Percentiles rank a stretch among this genome's conserved stretches.
These are phyloP conservation scores for Aspergillus candidus DNA, from an alignment of 2,329 filamentous ascomycete genomes.

Conservation along the genomic window DNA sequence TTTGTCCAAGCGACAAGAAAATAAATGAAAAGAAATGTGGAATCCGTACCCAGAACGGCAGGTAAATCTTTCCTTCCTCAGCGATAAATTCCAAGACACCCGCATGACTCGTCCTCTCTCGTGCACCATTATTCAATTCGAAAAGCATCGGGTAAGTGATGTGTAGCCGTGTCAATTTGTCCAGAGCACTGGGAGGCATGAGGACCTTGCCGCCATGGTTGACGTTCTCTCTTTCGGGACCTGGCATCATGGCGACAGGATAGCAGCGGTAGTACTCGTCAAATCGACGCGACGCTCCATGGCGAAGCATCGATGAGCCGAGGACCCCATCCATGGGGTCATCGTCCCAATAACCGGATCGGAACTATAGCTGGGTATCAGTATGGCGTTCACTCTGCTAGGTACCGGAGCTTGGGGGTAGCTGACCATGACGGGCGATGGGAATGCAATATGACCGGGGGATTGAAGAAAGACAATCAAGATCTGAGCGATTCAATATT, in stretches of 20 bases:
- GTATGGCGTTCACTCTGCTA: background rate
- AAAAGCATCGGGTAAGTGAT: slow-evolving; percentile 97
- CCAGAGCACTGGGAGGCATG: slow-evolving; percentile 88
- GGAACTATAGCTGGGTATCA: slow-evolving; percentile 31
- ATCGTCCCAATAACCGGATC: slow-evolving; percentile 48
- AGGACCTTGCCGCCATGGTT: slow-evolving; percentile 98
- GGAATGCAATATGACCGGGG: too few relatives aligned
- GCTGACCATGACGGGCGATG: slow-evolving; percentile 21
- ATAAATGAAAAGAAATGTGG: background rate
- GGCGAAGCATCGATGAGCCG: slow-evolving; percentile 48
- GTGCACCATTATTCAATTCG: slow-evolving; percentile 85
- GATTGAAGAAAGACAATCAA: background rate
- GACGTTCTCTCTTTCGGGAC: slow-evolving; percentile 77
- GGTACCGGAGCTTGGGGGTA: background rate
- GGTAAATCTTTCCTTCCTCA: slow-evolving; percentile 91
- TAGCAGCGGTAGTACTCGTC: slow-evolving; percentile 99
- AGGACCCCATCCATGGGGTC: slow-evolving; percentile 50
- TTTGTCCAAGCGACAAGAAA: background rate
- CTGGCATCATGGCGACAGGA: slow-evolving; percentile 87
- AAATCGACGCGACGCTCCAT: slow-evolving; percentile 63
- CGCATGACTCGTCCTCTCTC: slow-evolving; percentile 75
- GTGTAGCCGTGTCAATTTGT: slow-evolving; percentile 92
- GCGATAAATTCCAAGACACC: slow-evolving; percentile 97
- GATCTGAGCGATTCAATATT: background rate
- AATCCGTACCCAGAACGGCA: slow-evolving; percentile 77